Percentiles rank a stretch among this genome's conserved stretches.
Evolutionary conservation across 2,329 filamentous ascomycete genomes (phyloP).

Genomic region (Cercospora sp.): DNA sequence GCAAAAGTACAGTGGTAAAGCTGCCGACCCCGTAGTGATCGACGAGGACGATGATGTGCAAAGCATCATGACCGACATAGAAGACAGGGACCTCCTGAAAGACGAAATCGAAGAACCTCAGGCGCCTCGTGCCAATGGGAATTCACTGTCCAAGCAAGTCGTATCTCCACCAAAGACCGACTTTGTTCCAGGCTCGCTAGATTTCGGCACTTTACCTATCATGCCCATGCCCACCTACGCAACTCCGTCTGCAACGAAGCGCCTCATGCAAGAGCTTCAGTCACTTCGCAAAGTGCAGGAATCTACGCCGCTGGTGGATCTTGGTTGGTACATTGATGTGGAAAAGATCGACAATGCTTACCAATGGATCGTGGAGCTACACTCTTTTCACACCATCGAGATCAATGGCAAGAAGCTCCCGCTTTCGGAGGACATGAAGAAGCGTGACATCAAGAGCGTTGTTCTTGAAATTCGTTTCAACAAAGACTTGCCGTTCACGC

Average conservation of each 20-base stretch:
- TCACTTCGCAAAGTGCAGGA: conserved; percentile 65
- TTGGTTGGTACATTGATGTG: conserved; percentile 81
- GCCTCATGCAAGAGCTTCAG: conserved; percentile 65
- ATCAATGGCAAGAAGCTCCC: conserved; percentile 52
- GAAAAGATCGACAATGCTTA: conserved; percentile 71
- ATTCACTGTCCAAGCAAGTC: conserved; percentile 2
- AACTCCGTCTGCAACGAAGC: conserved; percentile 59
- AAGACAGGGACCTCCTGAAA: conserved; percentile 49
- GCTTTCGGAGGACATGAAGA: conserved; percentile 72
- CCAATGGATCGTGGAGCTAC: conserved; percentile 88
- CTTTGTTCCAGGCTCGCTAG: conserved; percentile 68
- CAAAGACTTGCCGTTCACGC: conserved; percentile 70
- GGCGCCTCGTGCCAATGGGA: not conserved
- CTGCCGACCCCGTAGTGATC: conserved; percentile 43
- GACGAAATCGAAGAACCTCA: conserved; percentile 29
- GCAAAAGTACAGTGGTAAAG: conserved; percentile 9
- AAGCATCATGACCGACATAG: conserved; percentile 53
- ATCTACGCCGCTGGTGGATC: conserved; percentile 59
- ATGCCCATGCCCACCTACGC: conserved; percentile 68
- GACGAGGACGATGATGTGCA: conserved; percentile 42
- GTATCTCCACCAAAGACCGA: conserved; percentile 46
- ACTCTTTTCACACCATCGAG: conserved; percentile 62
- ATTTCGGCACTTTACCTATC: conserved; percentile 61
- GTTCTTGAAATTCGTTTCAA: conserved; percentile 82
- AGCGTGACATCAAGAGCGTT: conserved; percentile 61